Evolutionary conservation across 441 rosid species (phyloP), one percentile per base, ranked within the genome.

Genomic region (Populus hybrid): DNA sequence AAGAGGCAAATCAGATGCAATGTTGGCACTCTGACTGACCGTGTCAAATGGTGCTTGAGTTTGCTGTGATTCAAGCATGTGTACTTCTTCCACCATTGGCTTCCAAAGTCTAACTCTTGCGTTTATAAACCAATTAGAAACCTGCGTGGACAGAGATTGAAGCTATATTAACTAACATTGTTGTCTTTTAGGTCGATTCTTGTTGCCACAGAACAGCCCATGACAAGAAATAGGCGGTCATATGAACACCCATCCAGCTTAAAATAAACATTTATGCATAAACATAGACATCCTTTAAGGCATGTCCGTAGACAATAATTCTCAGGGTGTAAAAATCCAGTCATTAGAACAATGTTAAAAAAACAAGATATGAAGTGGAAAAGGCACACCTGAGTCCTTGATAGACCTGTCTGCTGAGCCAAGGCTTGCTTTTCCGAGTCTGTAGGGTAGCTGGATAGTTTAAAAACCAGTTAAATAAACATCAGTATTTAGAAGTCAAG

Each of bases 71-170:
- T 87, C 87, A 54, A 88, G 90, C 81, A 69, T 77, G 81, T 88
- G 85, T 16, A 85, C 83, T 77, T 88, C 91, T 82, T 88, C 91
- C 73, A 87, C 88, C 91, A 87, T 87, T 26, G 91, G 91, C 79
- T 84, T 88, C 91, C 91, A 88, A 35, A 88, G 66, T 26, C 28
- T 26, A 26, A 26, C 28, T 26, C 28, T 26, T 26, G 91, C 91
- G 66, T 88, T 88, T 32, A 88, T 88, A 65, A 88, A 88, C 91
- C 91, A 86, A 80, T 88, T 88, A 2, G 91, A 87, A 8, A 88
- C 91, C 90, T 88, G 75, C 35, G 26, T 1, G n/a, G 21, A 72
- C 8, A 24, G 23, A 3, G 59, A 66, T 67, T 54, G 57, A 21
- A 36, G 32, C 30, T n/a, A 9, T 10, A 34, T 18, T 1, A 6